Evolutionary conservation across 2,329 filamentous ascomycete genomes (phyloP).

Genomic region (Colletotrichum filicis): DNA sequence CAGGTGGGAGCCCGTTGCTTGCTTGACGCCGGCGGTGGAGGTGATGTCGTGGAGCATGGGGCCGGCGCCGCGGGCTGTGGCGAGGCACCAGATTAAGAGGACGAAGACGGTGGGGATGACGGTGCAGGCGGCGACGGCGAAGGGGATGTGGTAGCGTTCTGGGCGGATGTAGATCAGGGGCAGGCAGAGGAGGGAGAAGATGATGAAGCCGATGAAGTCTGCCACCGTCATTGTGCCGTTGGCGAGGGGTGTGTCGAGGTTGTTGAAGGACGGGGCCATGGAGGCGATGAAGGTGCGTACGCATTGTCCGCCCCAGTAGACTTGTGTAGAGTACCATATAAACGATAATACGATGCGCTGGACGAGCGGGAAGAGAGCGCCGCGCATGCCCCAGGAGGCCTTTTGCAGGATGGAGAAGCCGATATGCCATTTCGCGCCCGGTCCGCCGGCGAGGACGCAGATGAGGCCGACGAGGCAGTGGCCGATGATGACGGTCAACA

Average conservation of each 20-base stretch:
- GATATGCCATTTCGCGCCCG: conserved; percentile 43
- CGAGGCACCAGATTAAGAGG: conserved; percentile 42
- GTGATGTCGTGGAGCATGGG: conserved; percentile 39
- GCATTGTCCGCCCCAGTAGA: conserved; percentile 42
- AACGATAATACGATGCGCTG: conserved; percentile 40
- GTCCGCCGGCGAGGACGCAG: conserved; percentile 41
- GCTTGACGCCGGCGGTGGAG: conserved; percentile 36
- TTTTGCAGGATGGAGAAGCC: conserved; percentile 42
- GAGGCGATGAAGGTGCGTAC: conserved; percentile 38
- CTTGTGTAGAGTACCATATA: conserved; percentile 41
- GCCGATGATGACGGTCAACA: conserved; percentile 40
- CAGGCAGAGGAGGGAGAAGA: conserved; percentile 40
- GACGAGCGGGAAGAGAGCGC: conserved; percentile 41
- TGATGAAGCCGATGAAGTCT: conserved; percentile 39
- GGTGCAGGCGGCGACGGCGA: conserved; percentile 38
- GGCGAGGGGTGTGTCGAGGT: conserved; percentile 33
- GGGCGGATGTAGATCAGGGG: conserved; percentile 42
- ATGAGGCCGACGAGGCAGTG: conserved; percentile 40
- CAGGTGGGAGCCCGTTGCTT: conserved; percentile 35
- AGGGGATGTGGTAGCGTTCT: conserved; percentile 40
- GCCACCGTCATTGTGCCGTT: conserved; percentile 36
- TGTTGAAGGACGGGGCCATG: conserved; percentile 38
- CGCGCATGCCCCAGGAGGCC: conserved; percentile 41
- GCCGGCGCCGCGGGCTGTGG: conserved; percentile 41
- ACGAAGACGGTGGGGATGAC: conserved; percentile 43